phyloP scores from a whole-genome alignment of 2,329 filamentous ascomycete species.

The Talaromyces sp. region DNA sequence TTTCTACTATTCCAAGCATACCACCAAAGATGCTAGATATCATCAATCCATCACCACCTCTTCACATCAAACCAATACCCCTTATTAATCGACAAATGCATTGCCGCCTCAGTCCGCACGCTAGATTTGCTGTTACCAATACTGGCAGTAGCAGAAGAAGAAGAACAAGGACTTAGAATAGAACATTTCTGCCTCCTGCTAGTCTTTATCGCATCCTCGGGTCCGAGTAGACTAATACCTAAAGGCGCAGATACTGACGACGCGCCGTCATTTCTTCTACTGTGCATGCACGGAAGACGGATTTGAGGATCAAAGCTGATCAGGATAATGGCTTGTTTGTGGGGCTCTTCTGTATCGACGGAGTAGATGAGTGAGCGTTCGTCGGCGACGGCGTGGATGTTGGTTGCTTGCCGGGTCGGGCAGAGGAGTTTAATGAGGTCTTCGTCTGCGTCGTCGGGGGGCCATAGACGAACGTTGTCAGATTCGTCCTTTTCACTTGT shows the following conservation, averaged over 20 bases:
- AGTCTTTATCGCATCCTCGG: not conserved
- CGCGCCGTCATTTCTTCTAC: not conserved
- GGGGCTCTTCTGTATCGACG: slow-evolving; percentile 24
- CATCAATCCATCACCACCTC: not conserved
- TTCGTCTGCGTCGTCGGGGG: slow-evolving; percentile 36
- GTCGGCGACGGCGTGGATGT: slow-evolving; percentile 36
- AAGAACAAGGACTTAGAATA: not conserved
- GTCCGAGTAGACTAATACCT: slow-evolving; percentile 1
- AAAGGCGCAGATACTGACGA: not conserved
- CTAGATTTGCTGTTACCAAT: not conserved
- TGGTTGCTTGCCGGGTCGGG: slow-evolving; percentile 32
- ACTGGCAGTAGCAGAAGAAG: not conserved
- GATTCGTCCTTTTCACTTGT: slow-evolving; percentile 38
- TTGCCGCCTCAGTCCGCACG: slow-evolving; percentile 12
- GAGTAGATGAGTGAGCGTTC: slow-evolving; percentile 43
- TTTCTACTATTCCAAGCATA: not conserved
- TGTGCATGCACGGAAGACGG: slow-evolving; percentile 27
- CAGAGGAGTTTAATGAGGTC: slow-evolving; percentile 40
- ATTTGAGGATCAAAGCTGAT: slow-evolving; percentile 41
- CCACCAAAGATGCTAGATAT: not conserved
- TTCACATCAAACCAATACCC: slow-evolving; percentile 17
- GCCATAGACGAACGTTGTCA: slow-evolving; percentile 43
- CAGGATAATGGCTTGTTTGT: slow-evolving; percentile 33
- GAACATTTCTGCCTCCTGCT: not conserved
- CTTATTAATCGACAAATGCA: slow-evolving; percentile 17